These are phyloP conservation scores for Rhodotorula sp. DNA, from an alignment of 1,284 basidiomycete species.

Conservation along the genomic window DNA sequence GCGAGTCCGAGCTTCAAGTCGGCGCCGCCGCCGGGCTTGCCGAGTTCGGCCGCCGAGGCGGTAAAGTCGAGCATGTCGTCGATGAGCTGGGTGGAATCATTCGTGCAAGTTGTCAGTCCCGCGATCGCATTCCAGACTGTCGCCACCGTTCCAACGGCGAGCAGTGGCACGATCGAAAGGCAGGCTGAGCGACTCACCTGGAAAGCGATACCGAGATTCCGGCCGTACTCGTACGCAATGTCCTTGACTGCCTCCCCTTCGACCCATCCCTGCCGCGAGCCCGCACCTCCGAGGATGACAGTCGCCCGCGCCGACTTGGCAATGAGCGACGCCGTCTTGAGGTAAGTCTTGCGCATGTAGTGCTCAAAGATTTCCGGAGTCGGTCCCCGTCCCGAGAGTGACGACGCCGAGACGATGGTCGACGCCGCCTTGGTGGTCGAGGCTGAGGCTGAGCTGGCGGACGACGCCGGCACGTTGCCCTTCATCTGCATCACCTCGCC, in stretches of 20 bases:
- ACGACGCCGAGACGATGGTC: background rate
- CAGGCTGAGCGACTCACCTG: constrained; percentile 61
- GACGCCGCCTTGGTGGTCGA: background rate
- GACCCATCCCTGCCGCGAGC: constrained; percentile 57
- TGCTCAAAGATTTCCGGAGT: constrained; percentile 67
- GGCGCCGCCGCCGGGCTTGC: constrained; percentile 77
- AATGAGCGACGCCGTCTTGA: constrained; percentile 95
- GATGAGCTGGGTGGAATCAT: constrained; percentile 65
- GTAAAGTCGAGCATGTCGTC: constrained; percentile 90
- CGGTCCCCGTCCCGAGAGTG: constrained; percentile 17
- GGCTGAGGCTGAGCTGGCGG: background rate
- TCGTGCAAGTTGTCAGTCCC: background rate
- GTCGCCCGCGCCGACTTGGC: constrained; percentile 87
- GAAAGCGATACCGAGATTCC: constrained; percentile 88
- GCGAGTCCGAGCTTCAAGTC: constrained; percentile 84
- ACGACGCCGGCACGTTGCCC: constrained; percentile 41
- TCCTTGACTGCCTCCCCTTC: constrained; percentile 77
- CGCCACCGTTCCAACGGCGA: background rate
- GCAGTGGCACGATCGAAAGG: background rate
- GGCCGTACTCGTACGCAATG: constrained; percentile 85
- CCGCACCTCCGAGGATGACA: constrained; percentile 82
- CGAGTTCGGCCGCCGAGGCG: constrained; percentile 62
- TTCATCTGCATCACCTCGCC: constrained; percentile 89
- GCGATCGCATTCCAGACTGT: too few relatives aligned
- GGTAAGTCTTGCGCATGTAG: constrained; percentile 90